Evolutionary conservation across 2,329 filamentous ascomycete genomes (phyloP), one percentile per base, ranked within the genome.

Genomic region (Neospermospora avenae): DNA sequence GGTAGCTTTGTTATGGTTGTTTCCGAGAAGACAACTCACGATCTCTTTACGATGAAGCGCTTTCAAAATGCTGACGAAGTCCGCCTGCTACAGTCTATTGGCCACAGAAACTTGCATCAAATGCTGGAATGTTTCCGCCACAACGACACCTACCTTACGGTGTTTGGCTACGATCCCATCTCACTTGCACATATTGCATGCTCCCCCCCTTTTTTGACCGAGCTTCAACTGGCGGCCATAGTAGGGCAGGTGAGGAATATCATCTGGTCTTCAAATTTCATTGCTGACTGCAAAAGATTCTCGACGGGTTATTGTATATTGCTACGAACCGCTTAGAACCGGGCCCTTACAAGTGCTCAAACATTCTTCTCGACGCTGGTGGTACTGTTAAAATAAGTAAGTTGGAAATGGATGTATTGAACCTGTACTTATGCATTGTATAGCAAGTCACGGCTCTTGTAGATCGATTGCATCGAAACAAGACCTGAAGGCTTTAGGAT

Each of bases 141-240:
- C 3, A 2, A 37, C 16, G 31, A 53, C 49, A 1, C 49, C 14
- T 53, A 53, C 31, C 24, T 53, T 53, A 31, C 34, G 3, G 10
- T 53, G 11, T 53, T 53, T 53, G 49, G 11, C n/a, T 53, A 53
- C 18, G 31, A 53, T 24, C 49, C 31, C 16, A 39, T 53, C 31
- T 53, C 31, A 31, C 49, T 53, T 35, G 49, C 31, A 53, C 31
- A 53, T 39, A 53, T 53, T 53, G 49, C 31, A 53, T 53, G 49
- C 31, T 53, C 31, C 4, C 49, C 16, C 18, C 16, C 16, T 20
- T 53, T 53, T 7, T 4, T 53, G 10, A 53, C 49, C 6, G 16
- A 53, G 34, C 25, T 53, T 53, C 16, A 53, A 14, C 31, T 53
- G 31, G 31, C 31, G 31, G 14, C 16, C 11, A 53, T 53, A 53